phyloP scores from a whole-genome alignment of 2,329 filamentous ascomycete species.

The Xylariaceae sp. region DNA sequence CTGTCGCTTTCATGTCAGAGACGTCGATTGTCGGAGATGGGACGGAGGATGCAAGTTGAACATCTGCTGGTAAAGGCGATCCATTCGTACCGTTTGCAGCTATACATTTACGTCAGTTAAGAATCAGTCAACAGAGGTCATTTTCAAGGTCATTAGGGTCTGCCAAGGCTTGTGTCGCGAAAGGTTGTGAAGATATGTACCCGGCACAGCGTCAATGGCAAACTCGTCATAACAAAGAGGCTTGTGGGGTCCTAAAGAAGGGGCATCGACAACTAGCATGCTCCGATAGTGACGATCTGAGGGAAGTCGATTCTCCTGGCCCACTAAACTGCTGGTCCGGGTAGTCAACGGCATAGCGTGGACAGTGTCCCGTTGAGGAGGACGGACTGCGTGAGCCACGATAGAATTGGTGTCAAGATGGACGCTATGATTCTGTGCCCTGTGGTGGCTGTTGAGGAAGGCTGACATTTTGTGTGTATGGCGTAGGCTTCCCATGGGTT shows the following conservation, averaged over 20 bases:
- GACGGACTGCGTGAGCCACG: slow-evolving; percentile 16
- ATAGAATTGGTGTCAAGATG: slow-evolving; percentile 37
- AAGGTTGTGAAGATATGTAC: slow-evolving; percentile 22
- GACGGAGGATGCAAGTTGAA: slow-evolving; percentile 40
- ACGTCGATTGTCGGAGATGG: slow-evolving; percentile 36
- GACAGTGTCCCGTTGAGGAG: slow-evolving; percentile 19
- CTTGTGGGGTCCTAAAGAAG: slow-evolving; percentile 40
- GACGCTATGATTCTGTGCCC: slow-evolving; percentile 43
- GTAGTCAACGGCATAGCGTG: slow-evolving; percentile 25
- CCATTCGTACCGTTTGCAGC: slow-evolving; percentile 37
- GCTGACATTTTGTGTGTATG: slow-evolving; percentile 36
- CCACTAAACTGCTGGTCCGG: slow-evolving; percentile 34
- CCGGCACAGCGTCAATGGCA: slow-evolving; percentile 30
- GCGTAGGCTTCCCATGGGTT: slow-evolving; percentile 22
- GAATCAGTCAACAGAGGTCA: slow-evolving; percentile 31
- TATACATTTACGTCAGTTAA: slow-evolving; percentile 37
- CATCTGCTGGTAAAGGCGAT: slow-evolving; percentile 38
- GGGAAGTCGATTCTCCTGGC: slow-evolving; percentile 33
- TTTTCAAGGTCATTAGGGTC: slow-evolving; percentile 15
- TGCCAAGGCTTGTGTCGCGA: slow-evolving; percentile 23
- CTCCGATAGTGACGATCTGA: slow-evolving; percentile 41
- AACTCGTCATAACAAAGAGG: slow-evolving; percentile 46
- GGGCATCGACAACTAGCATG: slow-evolving; percentile 49
- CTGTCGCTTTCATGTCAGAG: slow-evolving; percentile 28
- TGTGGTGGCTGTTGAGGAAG: slow-evolving; percentile 40